phyloP scores from a whole-genome alignment of 2,329 filamentous ascomycete genomes.

The Aspergillus clavatus region DNA sequence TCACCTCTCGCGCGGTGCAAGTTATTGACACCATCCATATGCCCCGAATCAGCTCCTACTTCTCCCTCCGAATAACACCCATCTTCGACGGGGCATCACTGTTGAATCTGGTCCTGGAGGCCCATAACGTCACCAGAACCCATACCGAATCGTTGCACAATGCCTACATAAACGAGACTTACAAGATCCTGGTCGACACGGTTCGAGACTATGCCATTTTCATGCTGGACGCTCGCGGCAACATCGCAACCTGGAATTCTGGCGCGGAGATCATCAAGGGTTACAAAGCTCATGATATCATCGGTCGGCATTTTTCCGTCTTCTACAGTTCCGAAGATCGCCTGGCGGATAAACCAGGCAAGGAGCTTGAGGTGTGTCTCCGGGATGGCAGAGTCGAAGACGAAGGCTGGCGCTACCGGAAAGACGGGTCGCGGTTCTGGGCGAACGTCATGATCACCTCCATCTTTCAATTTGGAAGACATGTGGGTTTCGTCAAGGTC shows the following conservation, averaged over 20 bases:
- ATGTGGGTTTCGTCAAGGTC: constrained; percentile 57
- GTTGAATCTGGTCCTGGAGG: constrained; percentile 42
- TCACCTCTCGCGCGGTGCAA: constrained; percentile 32
- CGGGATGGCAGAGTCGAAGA: constrained; percentile 55
- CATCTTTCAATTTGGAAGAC: constrained; percentile 48
- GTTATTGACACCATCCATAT: constrained; percentile 29
- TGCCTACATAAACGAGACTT: constrained; percentile 50
- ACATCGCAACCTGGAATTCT: constrained; percentile 55
- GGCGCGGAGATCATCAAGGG: constrained; percentile 55
- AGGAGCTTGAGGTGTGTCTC: constrained; percentile 50
- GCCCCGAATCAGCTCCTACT: constrained; percentile 10
- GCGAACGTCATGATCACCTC: constrained; percentile 58
- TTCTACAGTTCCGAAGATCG: constrained; percentile 54
- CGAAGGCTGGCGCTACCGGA: constrained; percentile 56
- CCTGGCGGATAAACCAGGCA: constrained; percentile 46
- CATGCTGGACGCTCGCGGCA: constrained; percentile 53
- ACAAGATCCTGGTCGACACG: constrained; percentile 58
- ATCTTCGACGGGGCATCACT: constrained; percentile 39
- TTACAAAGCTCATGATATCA: constrained; percentile 51
- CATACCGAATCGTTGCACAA: constrained; percentile 21
- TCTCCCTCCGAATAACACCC: constrained; percentile 38
- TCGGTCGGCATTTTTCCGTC: constrained; percentile 55
- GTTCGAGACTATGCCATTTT: constrained; percentile 62
- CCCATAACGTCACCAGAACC: constrained; percentile 36
- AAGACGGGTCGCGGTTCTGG: constrained; percentile 57